Base-by-base conservation (phyloP, 208 protist species). In the Acanthamoeba healyi region DNA sequence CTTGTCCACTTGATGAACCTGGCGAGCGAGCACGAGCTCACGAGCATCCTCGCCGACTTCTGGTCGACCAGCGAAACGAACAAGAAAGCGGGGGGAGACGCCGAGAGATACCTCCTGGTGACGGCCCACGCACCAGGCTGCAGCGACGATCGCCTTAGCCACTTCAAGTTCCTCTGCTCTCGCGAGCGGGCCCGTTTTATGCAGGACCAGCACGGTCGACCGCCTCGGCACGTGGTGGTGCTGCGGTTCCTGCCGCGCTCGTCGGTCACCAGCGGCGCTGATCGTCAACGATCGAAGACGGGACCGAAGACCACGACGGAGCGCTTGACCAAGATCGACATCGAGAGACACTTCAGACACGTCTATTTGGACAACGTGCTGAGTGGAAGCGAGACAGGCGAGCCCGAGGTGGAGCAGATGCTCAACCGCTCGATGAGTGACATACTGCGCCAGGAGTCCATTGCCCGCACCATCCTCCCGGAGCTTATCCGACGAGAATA, bases 331-430 rank as follows among this genome's bases (percentile, higher is more conserved):
- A 74, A 42, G 86, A 58, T 92, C 63, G 58, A 92, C 63, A 14
- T 92, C 38, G 86, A 92, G 40, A 26, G 40, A 0, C 61, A 72
- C 2, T 92, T 36, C 15, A 32, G 58, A 22, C 44, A 92, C 58
- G 86, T 92, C 32, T 92, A 74, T 17, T 26, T 92, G n/a, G 86
- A 92, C 86, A 92, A 92, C 40, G 38, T 92, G 56, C 36, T 92
- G n/a, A 49, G 40, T 24, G 58, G 56, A 0, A 92, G 17, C 61
- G 86, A 92, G 63, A 77, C 44, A 14, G 51, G 81, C 81, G 51
- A 89, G 49, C 81, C 81, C 1, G 81, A 89, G 54, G 40, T 89
- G 7, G 44, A 65, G 49, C 51, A 89, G 34, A 67, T 89, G 81
- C 54, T 89, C 54, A 26, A 65, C n/a, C n/a, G 38, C 12, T 89